Conservation (phyloP, 805 yeast species). For the Barnettozyma californica region DNA sequence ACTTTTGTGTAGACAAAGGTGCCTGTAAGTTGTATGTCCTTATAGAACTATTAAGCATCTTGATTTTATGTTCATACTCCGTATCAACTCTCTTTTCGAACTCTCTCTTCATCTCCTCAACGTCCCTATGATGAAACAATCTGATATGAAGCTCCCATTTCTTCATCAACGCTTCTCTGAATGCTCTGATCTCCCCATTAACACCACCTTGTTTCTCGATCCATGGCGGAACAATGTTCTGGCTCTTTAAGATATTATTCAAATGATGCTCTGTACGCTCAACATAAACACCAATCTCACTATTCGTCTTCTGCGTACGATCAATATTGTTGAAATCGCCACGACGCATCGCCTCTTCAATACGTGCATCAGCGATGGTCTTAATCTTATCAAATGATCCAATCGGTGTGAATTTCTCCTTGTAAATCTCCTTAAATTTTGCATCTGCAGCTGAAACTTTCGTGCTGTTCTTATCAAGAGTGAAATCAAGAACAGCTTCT, state of each 20-base stretch:
- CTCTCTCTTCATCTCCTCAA: conserved; percentile 9
- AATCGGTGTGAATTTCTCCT: conserved; percentile 48
- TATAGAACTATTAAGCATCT: conserved; percentile 41
- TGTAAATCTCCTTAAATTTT: conserved; percentile 52
- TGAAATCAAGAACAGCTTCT: conserved; percentile 61
- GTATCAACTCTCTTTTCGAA: conserved; percentile 16
- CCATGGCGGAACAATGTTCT: conserved; percentile 87
- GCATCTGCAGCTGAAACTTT: conserved; percentile 34
- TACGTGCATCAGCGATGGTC: conserved; percentile 68
- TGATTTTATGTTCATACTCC: conserved; percentile 29
- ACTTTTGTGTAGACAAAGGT: conserved; percentile 51
- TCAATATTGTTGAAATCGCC: conserved; percentile 64
- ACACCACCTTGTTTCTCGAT: conserved; percentile 69
- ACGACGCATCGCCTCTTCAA: conserved; percentile 65
- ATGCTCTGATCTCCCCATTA: conserved; percentile 38
- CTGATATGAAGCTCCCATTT: conserved; percentile 31
- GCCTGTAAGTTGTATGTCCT: conserved; percentile 62
- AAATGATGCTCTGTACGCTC: conserved; percentile 73
- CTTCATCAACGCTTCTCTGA: conserved; percentile 40
- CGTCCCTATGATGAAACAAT: conserved; percentile 11
- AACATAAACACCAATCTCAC: conserved; percentile 45
- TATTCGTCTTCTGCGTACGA: conserved; percentile 56
- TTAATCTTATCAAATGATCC: conserved; percentile 41
- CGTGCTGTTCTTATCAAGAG: conserved; percentile 29
- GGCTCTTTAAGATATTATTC: conserved; percentile 69